Evolutionary conservation across 257 asterid genomes (phyloP), one percentile per base, ranked within the genome.

Genomic region (Solanum peruvianum): DNA sequence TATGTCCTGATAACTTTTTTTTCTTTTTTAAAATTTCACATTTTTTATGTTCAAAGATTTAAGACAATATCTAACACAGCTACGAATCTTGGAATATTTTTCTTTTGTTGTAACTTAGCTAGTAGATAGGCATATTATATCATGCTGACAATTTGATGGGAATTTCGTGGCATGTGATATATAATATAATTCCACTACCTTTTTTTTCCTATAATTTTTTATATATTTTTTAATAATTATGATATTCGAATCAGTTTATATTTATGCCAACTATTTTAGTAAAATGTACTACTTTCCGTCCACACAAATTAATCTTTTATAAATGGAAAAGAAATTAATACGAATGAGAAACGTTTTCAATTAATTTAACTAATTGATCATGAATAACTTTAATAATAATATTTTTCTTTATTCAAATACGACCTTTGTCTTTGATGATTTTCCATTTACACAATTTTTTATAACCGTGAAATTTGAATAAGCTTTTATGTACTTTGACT

Each of bases 81-180:
- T 86, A 47, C 88, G 70, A 49, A 47, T 88, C 84, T 84, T 84
- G 85, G 87, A 89, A 87, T 86, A 56, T 82, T 76, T 85, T 82
- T 62, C 25, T 77, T 83, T 75, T 83, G 41, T 89, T 80, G 86
- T 87, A 47, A n/a, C 62, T 64, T 35, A 23, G 37, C 39, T 37
- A 5, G 39, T 37, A 37, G 39, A 37, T 37, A 37, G 39, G 39
- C 86, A 87, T n/a, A 71, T 84, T 85, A 76, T 77, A 86, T 88
- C 85, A 85, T 93, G 89, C 75, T 70, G 62, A 89, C 89, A 89
- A 89, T 75, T 91, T 90, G 90, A 83, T 69, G 86, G 76, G 58
- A 37, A 85, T 35, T 89, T 89, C 83, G 89, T 49, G 84, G 47
- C 85, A 75, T 89, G 39, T 66, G 23, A 70, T 33, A 70, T 70